Evolutionary conservation across 2,329 filamentous ascomycete genomes (phyloP).

Genomic region (Metarhizium guizhouense): DNA sequence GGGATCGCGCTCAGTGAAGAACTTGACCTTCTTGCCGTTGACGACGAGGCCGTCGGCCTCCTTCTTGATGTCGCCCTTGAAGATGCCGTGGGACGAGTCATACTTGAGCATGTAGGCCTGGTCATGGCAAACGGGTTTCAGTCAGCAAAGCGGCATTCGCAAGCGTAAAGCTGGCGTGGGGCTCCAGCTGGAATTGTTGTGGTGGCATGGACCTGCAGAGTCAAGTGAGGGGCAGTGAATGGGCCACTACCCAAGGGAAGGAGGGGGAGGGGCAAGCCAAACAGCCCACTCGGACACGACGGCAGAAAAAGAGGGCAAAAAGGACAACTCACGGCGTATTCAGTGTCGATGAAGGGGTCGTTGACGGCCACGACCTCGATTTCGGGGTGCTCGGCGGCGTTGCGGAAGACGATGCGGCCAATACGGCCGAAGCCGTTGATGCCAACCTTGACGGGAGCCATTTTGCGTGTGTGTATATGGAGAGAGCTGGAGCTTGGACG

Average conservation of each 20-base stretch:
- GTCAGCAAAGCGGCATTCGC: background rate
- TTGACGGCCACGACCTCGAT: conserved; percentile 95
- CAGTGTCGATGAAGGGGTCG: conserved; percentile 97
- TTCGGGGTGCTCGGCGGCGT: conserved; percentile 81
- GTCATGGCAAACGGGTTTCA: background rate
- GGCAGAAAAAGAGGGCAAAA: background rate
- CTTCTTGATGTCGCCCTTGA: conserved; percentile 84
- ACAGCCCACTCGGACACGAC: background rate
- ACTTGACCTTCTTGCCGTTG: conserved; percentile 91
- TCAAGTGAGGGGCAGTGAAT: conserved; percentile 1
- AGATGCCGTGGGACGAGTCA: conserved; percentile 91
- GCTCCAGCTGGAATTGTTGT: background rate
- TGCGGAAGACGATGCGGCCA: conserved; percentile 98
- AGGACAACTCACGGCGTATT: conserved; percentile 77
- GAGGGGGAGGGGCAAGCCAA: conserved; percentile 9
- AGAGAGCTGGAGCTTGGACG: conserved; percentile 4
- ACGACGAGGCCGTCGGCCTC: conserved; percentile 65
- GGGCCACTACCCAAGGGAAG: background rate
- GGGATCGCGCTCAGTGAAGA: conserved; percentile 91
- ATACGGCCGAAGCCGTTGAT: conserved; percentile 99
- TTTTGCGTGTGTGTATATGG: conserved; percentile 17
- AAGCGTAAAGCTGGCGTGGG: background rate
- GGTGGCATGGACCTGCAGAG: background rate
- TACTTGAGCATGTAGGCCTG: conserved; percentile 99
- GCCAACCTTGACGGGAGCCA: conserved; percentile 64